phyloP scores from a whole-genome alignment of 2,329 filamentous ascomycete species.

The Penicillium sp. region DNA sequence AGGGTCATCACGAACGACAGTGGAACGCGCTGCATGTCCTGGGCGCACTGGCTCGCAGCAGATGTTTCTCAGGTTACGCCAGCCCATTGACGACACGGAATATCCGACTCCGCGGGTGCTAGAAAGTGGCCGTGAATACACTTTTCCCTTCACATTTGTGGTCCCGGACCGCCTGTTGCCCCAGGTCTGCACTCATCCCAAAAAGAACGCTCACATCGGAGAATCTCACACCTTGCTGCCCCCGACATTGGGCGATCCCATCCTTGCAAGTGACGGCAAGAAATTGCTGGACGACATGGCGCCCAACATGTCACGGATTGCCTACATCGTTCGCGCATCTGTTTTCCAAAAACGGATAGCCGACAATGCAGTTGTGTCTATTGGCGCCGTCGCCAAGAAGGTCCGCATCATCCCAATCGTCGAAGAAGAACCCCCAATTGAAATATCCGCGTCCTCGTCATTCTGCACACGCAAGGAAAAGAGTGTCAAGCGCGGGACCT shows the following conservation, averaged over 20 bases:
- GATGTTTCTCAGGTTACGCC: constrained; percentile 59
- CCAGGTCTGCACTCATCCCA: constrained; percentile 54
- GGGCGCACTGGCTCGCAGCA: constrained; percentile 56
- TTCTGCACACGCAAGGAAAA: constrained; percentile 58
- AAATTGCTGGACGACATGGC: constrained; percentile 57
- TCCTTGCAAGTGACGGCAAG: constrained; percentile 50
- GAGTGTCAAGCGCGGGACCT: constrained; percentile 58
- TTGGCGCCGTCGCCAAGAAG: constrained; percentile 53
- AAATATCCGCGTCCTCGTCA: constrained; percentile 45
- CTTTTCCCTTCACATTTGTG: constrained; percentile 61
- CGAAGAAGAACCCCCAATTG: constrained; percentile 58
- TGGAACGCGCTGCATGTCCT: constrained; percentile 55
- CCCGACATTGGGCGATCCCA: constrained; percentile 58
- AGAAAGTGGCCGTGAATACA: constrained; percentile 54
- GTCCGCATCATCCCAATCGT: constrained; percentile 58
- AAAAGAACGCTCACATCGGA: constrained; percentile 50
- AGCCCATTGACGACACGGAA: constrained; percentile 53
- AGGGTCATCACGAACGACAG: constrained; percentile 51
- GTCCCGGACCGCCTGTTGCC: constrained; percentile 59
- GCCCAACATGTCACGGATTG: constrained; percentile 60
- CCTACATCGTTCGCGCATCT: constrained; percentile 53
- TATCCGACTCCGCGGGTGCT: constrained; percentile 56
- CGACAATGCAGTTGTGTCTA: constrained; percentile 39
- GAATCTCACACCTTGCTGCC: constrained; percentile 57
- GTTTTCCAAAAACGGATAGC: constrained; percentile 40